These are phyloP conservation scores for Triglochin maritima DNA, from an alignment of 106 monocot species.

Conservation along the genomic window DNA sequence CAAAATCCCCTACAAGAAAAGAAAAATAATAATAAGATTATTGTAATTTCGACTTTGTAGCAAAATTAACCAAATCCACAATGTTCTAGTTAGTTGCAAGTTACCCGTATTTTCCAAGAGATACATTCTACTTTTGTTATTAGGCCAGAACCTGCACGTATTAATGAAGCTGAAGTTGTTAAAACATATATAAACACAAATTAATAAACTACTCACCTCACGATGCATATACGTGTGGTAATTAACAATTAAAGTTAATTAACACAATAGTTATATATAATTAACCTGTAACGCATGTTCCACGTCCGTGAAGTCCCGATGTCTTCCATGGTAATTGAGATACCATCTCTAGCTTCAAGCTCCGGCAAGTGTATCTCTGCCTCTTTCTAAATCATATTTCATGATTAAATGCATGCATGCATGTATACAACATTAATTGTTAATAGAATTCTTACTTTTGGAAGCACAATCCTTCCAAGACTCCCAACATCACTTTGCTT, in stretches of 20 bases:
- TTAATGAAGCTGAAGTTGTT: background rate
- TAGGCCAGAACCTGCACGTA: constrained; percentile 75
- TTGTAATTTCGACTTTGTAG: too few relatives aligned
- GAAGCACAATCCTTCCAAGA: constrained; percentile 89
- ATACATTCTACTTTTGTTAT: constrained; percentile 99
- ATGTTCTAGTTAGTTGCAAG: background rate
- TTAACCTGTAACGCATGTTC: constrained; percentile 92
- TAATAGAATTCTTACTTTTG: constrained; percentile 38
- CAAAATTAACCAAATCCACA: too few relatives aligned
- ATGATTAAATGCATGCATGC: background rate
- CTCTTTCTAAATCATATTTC: constrained; percentile 39
- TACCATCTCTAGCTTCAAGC: constrained; percentile 77
- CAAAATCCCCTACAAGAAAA: constrained; percentile 50
- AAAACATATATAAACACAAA: background rate
- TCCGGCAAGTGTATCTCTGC: constrained; percentile 89
- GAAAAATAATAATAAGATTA: background rate
- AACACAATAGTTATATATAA: background rate
- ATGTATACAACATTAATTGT: background rate
- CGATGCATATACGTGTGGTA: too few relatives aligned
- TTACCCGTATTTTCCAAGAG: constrained; percentile 89
- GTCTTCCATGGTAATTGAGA: constrained; percentile 88
- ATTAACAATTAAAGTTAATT: too few relatives aligned
- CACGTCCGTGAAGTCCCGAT: constrained; percentile 70
- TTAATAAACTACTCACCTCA: too few relatives aligned
- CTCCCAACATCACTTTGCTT: constrained; percentile 98